Evolutionary conservation across 1,284 basidiomycete genomes (phyloP).

Genomic region (Tilletiaria anomala): DNA sequence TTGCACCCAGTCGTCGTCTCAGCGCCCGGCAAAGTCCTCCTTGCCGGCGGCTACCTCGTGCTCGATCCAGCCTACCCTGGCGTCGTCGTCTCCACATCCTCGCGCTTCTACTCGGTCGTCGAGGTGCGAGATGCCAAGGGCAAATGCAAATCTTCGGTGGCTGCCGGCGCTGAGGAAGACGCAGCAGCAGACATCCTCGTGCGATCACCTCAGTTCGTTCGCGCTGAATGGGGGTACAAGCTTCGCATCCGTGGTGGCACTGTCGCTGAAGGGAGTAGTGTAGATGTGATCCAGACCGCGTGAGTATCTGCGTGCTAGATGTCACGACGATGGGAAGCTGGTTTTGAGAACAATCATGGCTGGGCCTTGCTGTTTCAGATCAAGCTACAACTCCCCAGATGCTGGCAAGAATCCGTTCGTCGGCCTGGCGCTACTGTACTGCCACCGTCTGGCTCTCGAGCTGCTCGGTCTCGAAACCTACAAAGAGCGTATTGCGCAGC

Average conservation of each 20-base stretch:
- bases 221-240: constrained; percentile 63
- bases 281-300: constrained; percentile 1
- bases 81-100: constrained; percentile 56
- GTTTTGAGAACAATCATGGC: background rate
- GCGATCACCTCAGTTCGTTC: constrained; percentile 75
- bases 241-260: constrained; percentile 32
- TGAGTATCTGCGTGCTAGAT: no score
- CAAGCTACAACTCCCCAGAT: constrained; percentile 15
- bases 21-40: constrained; percentile 83
- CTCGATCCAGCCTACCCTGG: constrained; percentile 36
- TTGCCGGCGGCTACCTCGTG: constrained; percentile 43
- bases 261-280: background rate
- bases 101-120: constrained; percentile 69
- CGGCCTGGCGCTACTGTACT: constrained; percentile 65
- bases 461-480: constrained; percentile 32
- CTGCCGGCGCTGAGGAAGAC: background rate
- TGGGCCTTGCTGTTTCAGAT: background rate
- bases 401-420: constrained; percentile 72
- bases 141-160: no score
- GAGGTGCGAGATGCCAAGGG: background rate
- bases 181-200: constrained; percentile 48
- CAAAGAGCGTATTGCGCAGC: constrained; percentile 33
- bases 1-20: constrained; percentile 51
- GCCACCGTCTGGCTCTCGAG: constrained; percentile 49
- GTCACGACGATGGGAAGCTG: background rate